Conservation (phyloP, 192 early-diverging fungal genomes). For the Mortierella claussenii region DNA sequence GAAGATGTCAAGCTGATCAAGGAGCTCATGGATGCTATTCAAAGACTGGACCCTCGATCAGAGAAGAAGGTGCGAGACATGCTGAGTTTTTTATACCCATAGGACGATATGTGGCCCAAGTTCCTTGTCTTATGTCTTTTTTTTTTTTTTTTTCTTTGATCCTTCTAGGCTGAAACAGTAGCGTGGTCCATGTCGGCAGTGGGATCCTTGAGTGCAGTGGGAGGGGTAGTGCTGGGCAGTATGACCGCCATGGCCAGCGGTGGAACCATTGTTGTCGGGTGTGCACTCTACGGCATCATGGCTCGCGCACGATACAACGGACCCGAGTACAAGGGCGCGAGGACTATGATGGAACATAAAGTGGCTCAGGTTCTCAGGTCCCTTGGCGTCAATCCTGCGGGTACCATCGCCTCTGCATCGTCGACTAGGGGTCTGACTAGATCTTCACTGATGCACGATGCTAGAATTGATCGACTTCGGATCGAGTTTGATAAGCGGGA, state of each 20-base stretch:
- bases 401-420: neutral
- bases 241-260: conserved; percentile 56
- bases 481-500: conserved; percentile 44
- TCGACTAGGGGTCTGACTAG: neutral
- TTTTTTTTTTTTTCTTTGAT: conserved; percentile 11
- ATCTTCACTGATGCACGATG: conserved; percentile 8
- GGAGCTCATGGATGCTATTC: conserved; percentile 53
- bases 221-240: conserved; percentile 56
- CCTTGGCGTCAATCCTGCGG: conserved; percentile 22
- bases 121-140: neutral
- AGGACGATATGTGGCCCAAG: too few species aligned
- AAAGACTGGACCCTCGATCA: conserved; percentile 55
- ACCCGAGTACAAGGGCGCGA: conserved; percentile 45
- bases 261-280: conserved; percentile 48
- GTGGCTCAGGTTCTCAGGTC: conserved; percentile 24
- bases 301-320: conserved; percentile 43
- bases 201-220: conserved; percentile 56
- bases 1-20: conserved; percentile 50
- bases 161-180: conserved; percentile 31
- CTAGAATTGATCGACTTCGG: conserved; percentile 21
- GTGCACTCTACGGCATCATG: conserved; percentile 46
- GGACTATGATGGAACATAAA: conserved; percentile 37
- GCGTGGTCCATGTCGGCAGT: conserved; percentile 59
- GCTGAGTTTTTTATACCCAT: neutral
- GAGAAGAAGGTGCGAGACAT: conserved; percentile 48